These are phyloP conservation scores for Elongisporangium undulatum DNA, from an alignment of 352 stramenopile species.

Conservation along the genomic window DNA sequence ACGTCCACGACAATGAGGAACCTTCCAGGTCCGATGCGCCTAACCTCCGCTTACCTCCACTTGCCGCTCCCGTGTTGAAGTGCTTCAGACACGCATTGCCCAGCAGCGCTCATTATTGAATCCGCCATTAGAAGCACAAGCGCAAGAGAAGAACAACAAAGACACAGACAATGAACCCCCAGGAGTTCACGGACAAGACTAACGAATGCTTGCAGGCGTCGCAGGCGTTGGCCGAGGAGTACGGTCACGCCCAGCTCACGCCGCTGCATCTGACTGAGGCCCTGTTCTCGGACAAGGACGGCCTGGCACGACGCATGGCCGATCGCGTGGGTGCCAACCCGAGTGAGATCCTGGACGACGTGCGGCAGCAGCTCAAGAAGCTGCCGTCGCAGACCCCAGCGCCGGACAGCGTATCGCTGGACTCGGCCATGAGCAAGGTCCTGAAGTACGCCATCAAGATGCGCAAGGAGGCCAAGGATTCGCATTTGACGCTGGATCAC, in stretches of 20 bases:
- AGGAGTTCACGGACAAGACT: constrained; percentile 83
- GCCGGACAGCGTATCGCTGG: constrained; percentile 50
- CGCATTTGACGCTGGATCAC: constrained; percentile 68
- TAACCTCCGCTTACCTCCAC: constrained; percentile 5
- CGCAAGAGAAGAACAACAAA: constrained; percentile 11
- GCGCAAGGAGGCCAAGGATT: constrained; percentile 79
- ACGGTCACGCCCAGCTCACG: constrained; percentile 70
- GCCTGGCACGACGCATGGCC: constrained; percentile 47
- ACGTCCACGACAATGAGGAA: constrained; percentile 2
- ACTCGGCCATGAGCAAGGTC: constrained; percentile 70
- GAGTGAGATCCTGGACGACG: constrained; percentile 38
- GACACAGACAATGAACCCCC: constrained; percentile 47
- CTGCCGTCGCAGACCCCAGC: constrained; percentile 69
- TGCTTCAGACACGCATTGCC: constrained; percentile 9
- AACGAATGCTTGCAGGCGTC: constrained; percentile 52
- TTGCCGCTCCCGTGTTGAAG: constrained; percentile 9
- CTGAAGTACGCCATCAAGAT: constrained; percentile 81
- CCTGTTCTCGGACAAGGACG: constrained; percentile 63
- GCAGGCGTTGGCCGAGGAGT: constrained; percentile 49
- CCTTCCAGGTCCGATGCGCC: neutral
- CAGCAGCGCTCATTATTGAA: constrained; percentile 14
- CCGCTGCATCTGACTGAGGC: constrained; percentile 64
- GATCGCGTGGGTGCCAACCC: constrained; percentile 48
- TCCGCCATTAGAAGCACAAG: constrained; percentile 17
- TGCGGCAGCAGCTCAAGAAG: constrained; percentile 47